Conservation (phyloP, 768 basidiomycete species). For the Xerocomellus chrysenteron region DNA sequence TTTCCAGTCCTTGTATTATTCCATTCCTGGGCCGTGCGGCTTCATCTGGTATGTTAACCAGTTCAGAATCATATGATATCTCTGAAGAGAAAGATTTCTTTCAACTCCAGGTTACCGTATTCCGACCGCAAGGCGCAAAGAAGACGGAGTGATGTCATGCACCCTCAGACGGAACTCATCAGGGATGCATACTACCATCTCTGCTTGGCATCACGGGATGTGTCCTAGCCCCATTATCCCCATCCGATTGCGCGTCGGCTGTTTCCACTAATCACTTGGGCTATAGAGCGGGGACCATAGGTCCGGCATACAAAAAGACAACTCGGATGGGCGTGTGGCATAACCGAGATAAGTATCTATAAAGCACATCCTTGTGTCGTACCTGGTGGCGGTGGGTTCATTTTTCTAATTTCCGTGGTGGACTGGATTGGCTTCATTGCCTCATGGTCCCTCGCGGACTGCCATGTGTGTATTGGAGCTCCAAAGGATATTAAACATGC, state of each 20-base stretch:
- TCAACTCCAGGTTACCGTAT: not conserved
- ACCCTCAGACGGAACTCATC: not conserved
- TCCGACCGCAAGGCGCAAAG: not conserved
- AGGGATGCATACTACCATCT: not conserved
- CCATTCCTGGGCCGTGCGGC: too few relatives aligned
- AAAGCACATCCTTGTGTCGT: not conserved
- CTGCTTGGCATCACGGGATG: not conserved
- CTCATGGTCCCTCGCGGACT: not conserved
- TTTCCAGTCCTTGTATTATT: too few relatives aligned
- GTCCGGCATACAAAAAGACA: not conserved
- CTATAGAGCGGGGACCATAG: not conserved
- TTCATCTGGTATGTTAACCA: not conserved
- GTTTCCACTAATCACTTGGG: not conserved
- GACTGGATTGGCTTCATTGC: not conserved
- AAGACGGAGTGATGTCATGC: not conserved
- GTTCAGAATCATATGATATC: not conserved
- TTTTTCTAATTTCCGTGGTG: not conserved
- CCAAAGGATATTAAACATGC: constrained; percentile 2
- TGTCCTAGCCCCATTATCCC: not conserved
- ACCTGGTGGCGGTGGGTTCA: constrained; percentile 2
- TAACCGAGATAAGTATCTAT: not conserved
- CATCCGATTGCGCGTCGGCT: not conserved
- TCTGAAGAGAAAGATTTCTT: not conserved
- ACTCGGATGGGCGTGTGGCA: not conserved
- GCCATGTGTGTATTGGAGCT: not conserved